phyloP scores from a whole-genome alignment of 2,329 filamentous ascomycete genomes.

The Coniochaeta sp. region DNA sequence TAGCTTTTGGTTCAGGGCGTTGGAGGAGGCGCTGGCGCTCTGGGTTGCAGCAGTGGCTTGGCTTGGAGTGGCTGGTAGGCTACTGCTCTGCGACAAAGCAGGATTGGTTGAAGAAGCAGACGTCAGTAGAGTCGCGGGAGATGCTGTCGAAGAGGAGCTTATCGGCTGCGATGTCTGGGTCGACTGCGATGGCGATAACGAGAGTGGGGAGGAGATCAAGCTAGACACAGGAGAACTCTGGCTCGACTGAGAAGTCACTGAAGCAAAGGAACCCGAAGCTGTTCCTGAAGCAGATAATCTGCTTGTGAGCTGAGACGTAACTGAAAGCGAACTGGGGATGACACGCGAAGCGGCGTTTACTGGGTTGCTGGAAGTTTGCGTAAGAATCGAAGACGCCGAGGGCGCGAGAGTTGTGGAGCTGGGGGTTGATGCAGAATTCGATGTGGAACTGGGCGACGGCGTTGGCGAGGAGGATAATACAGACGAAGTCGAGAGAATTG shows the following conservation, averaged over 20 bases:
- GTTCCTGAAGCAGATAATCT: too few relatives aligned
- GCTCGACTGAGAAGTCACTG: background rate
- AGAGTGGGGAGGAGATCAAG: background rate
- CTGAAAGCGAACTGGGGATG: too few relatives aligned
- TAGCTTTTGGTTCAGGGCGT: background rate
- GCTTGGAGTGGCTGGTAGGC: background rate
- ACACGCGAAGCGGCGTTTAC: too few relatives aligned
- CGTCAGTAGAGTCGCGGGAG: background rate
- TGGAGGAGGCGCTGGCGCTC: background rate
- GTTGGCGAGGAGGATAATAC: too few relatives aligned
- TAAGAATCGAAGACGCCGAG: too few relatives aligned
- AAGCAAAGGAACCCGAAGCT: background rate
- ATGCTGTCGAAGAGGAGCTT: background rate
- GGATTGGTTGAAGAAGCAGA: background rate
- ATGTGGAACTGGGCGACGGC: too few relatives aligned
- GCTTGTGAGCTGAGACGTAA: too few relatives aligned
- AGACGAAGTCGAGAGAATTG: too few relatives aligned
- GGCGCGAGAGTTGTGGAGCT: too few relatives aligned
- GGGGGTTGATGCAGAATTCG: background rate
- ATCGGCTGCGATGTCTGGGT: background rate
- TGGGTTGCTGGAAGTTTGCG: too few relatives aligned
- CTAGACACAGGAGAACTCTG: background rate
- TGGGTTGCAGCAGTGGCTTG: background rate
- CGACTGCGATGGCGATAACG: background rate
- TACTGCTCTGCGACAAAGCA: background rate